A percentile compares a stretch with the other conserved stretches of the same genome.
Evolutionary conservation across 2,329 filamentous ascomycete genomes (phyloP).

Genomic region (Epichloe sylvatica): DNA sequence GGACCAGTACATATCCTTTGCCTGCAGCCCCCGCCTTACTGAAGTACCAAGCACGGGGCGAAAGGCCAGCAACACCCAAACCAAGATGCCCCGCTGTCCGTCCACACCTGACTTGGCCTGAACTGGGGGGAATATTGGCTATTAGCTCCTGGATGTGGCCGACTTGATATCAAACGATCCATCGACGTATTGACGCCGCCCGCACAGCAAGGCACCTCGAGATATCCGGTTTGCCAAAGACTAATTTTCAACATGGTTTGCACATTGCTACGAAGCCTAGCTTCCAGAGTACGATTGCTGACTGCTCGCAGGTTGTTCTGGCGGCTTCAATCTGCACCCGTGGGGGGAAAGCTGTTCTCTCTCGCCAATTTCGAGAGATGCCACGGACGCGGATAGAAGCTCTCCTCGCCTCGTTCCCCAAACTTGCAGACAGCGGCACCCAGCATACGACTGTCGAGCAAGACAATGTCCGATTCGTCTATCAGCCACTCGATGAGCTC

Average conservation of each 20-base stretch:
- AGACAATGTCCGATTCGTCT: constrained; percentile 98
- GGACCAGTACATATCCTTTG: not conserved
- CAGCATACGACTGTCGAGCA: constrained; percentile 98
- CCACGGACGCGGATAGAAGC: constrained; percentile 92
- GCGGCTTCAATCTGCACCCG: constrained; percentile 98
- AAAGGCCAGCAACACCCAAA: not conserved
- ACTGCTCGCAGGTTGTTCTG: constrained; percentile 65
- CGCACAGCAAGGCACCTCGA: not conserved
- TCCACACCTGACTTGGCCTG: not conserved
- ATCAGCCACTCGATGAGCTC: constrained; percentile 95
- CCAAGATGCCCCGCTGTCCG: constrained; percentile 2
- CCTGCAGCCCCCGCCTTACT: not conserved
- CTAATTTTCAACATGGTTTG: constrained; percentile 26
- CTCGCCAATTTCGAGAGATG: constrained; percentile 95
- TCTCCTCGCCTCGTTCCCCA: constrained; percentile 90
- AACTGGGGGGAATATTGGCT: not conserved
- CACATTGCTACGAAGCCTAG: constrained; percentile 3
- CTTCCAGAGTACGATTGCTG: not conserved
- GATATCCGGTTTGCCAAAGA: constrained; percentile 4
- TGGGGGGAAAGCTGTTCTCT: constrained; percentile 91
- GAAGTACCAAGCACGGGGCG: not conserved
- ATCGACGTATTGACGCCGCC: not conserved
- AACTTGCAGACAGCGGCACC: constrained; percentile 87
- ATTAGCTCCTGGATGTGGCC: not conserved
- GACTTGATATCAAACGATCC: not conserved